phyloP scores from a whole-genome alignment of 441 rosid species.

The Cnidoscolus chayamansa region DNA sequence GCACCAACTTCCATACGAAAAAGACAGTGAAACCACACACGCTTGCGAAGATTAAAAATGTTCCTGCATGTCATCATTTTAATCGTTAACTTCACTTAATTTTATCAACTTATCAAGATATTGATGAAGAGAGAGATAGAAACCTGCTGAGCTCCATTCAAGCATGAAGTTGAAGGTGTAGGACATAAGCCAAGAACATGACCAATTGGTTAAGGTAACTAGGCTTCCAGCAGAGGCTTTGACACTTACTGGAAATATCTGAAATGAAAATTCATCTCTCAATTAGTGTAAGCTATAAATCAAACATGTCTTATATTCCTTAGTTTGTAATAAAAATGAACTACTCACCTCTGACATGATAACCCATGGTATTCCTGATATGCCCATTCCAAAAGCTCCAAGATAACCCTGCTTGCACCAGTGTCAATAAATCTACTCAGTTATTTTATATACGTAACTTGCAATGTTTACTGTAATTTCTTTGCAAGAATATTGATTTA shows the following conservation, averaged over 20 bases:
- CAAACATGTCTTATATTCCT: not conserved
- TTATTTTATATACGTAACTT: too few relatives aligned
- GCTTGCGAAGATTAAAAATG: conserved; percentile 45
- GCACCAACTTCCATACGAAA: conserved; percentile 52
- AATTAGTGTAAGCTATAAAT: not conserved
- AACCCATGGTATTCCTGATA: conserved; percentile 57
- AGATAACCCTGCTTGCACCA: conserved; percentile 28
- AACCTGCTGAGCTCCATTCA: conserved; percentile 27
- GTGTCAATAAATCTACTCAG: too few relatives aligned
- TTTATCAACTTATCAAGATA: too few relatives aligned
- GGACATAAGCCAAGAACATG: conserved; percentile 27
- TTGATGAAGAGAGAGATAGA: not conserved
- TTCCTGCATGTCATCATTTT: conserved; percentile 29
- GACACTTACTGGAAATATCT: conserved; percentile 30
- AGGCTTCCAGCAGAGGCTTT: conserved; percentile 34
- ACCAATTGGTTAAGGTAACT: conserved; percentile 29
- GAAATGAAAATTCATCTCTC: not conserved
- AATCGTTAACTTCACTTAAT: not conserved
- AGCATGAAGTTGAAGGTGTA: conserved; percentile 25
- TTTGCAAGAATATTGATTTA: not conserved
- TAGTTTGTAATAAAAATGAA: too few relatives aligned
- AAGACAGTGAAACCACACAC: conserved; percentile 34
- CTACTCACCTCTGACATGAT: conserved; percentile 56
- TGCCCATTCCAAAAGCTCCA: conserved; percentile 32
- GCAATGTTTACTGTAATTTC: too few relatives aligned